phyloP scores from a whole-genome alignment of 2,329 filamentous ascomycete species.

The Immersiporthe knoxdaviesiana region DNA sequence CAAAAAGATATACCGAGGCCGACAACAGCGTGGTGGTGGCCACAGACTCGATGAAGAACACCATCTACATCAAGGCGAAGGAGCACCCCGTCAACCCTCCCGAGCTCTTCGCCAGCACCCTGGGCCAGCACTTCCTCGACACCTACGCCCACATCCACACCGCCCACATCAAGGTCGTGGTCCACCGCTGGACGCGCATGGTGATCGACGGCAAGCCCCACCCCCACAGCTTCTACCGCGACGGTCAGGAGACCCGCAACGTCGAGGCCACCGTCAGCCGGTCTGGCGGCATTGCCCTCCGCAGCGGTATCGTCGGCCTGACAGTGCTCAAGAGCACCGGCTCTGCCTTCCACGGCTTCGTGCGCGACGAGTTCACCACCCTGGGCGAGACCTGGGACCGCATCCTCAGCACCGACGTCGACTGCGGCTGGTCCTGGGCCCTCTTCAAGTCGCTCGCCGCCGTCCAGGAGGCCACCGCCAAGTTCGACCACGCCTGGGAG shows the following conservation, averaged over 20 bases:
- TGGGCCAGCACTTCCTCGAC: constrained; percentile 87
- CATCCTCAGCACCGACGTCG: constrained; percentile 91
- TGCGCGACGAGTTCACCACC: constrained; percentile 91
- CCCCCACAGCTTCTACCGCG: constrained; percentile 91
- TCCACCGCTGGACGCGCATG: constrained; percentile 92
- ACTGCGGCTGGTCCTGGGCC: constrained; percentile 85
- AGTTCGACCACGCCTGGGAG: constrained; percentile 80
- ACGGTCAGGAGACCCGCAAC: constrained; percentile 84
- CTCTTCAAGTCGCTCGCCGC: constrained; percentile 67
- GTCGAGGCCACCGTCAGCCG: constrained; percentile 74
- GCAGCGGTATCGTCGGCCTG: constrained; percentile 77
- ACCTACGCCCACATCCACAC: constrained; percentile 86
- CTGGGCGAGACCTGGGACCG: constrained; percentile 91
- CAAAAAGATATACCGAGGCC: constrained; percentile 74
- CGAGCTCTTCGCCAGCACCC: constrained; percentile 84
- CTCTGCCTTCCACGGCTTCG: constrained; percentile 92
- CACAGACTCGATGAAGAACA: constrained; percentile 98
- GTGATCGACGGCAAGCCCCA: constrained; percentile 84
- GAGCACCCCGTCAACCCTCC: constrained; percentile 90
- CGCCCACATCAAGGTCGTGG: constrained; percentile 79
- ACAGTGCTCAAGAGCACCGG: constrained; percentile 95
- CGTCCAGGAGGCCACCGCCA: constrained; percentile 64
- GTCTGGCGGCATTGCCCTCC: constrained; percentile 72
- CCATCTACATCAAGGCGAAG: constrained; percentile 92
- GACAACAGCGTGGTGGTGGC: constrained; percentile 96